These are phyloP conservation scores for Xanthoceras sorbifolium DNA, from an alignment of 345 rosid species.

Conservation along the genomic window DNA sequence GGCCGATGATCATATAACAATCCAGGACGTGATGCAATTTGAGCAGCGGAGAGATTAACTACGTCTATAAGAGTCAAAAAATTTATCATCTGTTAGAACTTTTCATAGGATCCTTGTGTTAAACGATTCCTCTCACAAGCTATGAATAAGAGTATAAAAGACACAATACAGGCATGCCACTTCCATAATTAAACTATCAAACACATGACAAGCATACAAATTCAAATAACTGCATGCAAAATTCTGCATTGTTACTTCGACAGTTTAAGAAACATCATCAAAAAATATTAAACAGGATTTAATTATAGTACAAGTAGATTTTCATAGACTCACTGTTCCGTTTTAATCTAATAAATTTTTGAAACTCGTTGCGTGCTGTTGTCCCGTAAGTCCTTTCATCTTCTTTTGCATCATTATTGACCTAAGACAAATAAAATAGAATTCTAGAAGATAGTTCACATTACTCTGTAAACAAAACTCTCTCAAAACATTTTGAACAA, in stretches of 20 bases:
- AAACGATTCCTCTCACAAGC: not conserved
- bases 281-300: not conserved
- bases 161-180: not conserved
- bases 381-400: conserved; percentile 30
- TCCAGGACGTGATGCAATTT: not conserved
- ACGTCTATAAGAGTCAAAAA: conserved; percentile 19
- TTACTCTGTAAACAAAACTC: not conserved
- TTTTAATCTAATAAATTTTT: conserved; percentile 30
- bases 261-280: too few species aligned
- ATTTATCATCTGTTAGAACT: not conserved
- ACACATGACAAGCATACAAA: not conserved
- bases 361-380: conserved; percentile 30
- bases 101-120: not conserved
- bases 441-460: not conserved
- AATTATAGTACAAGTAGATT: not conserved
- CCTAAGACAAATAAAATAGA: conserved; percentile 22
- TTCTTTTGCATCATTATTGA: conserved; percentile 20
- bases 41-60: conserved; percentile 9
- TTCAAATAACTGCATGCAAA: not conserved
- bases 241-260: not conserved
- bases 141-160: not conserved
- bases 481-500: not conserved
- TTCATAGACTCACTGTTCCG: conserved; percentile 25
- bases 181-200: not conserved
- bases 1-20: conserved; percentile 37